Percentiles rank a stretch among this genome's conserved stretches.
Conservation (phyloP, 768 basidiomycete species). For the Calvatia gigantea region DNA sequence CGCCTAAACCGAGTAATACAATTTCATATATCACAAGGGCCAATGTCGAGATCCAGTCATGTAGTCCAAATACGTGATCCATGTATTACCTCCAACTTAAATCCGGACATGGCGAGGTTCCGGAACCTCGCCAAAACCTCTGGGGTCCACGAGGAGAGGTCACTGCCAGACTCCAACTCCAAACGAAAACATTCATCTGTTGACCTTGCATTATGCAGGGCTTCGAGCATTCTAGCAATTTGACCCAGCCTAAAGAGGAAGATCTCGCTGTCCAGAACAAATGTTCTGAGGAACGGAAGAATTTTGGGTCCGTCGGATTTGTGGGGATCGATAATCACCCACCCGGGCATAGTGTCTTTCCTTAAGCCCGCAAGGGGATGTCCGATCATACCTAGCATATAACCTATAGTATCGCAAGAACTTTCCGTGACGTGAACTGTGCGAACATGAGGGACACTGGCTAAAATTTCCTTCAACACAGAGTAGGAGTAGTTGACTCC, state of each 20-base stretch:
- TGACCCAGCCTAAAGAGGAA: too few species aligned
- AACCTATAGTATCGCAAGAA: not conserved
- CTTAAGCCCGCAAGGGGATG: not conserved
- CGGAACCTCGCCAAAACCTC: not conserved
- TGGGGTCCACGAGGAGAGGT: not conserved
- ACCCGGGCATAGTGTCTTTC: not conserved
- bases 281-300: not conserved
- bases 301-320: not conserved
- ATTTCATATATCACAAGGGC: too few species aligned
- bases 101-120: not conserved
- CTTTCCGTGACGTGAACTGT: not conserved
- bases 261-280: not conserved
- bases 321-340: not conserved
- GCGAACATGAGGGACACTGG: not conserved
- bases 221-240: not conserved
- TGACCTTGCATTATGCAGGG: not conserved
- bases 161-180: not conserved
- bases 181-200: not conserved
- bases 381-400: not conserved
- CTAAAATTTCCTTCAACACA: not conserved
- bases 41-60: too few species aligned
- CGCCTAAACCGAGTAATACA: too few species aligned
- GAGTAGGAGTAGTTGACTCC: not conserved
- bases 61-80: not conserved
- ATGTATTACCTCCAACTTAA: not conserved